Evolutionary conservation across 768 basidiomycete genomes (phyloP).

Genomic region (Suillus cothurnatus): DNA sequence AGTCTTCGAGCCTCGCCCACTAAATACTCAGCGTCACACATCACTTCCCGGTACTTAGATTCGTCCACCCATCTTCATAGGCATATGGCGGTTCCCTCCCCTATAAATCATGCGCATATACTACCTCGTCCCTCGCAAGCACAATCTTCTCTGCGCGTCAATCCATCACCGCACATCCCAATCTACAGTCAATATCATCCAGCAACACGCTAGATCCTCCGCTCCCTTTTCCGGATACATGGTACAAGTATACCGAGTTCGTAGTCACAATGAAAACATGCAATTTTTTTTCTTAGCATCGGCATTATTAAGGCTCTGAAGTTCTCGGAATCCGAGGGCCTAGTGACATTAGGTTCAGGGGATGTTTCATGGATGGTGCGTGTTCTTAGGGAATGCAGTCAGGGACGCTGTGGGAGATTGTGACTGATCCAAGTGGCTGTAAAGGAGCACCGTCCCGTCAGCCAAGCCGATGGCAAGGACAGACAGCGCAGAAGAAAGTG

Average conservation of each 20-base stretch:
- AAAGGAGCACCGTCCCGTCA: conserved; percentile 93
- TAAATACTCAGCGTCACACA: no score
- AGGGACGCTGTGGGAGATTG: conserved; percentile 67
- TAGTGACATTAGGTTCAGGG: conserved; percentile 89
- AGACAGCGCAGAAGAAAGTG: conserved; percentile 73
- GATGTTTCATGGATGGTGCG: conserved; percentile 81
- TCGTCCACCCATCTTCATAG: conserved; percentile 71
- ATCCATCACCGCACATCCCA: conserved; percentile 87
- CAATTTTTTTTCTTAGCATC: conserved; percentile 34
- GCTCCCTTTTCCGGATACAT: conserved; percentile 70
- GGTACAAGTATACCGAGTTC: conserved; percentile 75
- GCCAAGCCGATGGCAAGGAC: conserved; percentile 91
- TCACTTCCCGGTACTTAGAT: conserved; percentile 7
- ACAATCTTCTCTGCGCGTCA: conserved; percentile 71
- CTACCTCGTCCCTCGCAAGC: conserved; percentile 88
- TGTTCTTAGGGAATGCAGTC: conserved; percentile 80
- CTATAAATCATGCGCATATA: conserved; percentile 82
- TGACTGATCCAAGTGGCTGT: conserved; percentile 90
- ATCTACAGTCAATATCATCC: conserved; percentile 82
- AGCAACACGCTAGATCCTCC: conserved; percentile 68
- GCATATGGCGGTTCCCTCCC: conserved; percentile 86
- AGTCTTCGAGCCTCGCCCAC: no score
- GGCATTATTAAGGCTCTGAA: conserved; percentile 11
- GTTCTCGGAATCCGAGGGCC: conserved; percentile 85
- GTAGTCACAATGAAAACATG: conserved; percentile 90